These are phyloP conservation scores for Phytophthora niederhauseri DNA, from an alignment of 352 stramenopile genomes.

Conservation along the genomic window DNA sequence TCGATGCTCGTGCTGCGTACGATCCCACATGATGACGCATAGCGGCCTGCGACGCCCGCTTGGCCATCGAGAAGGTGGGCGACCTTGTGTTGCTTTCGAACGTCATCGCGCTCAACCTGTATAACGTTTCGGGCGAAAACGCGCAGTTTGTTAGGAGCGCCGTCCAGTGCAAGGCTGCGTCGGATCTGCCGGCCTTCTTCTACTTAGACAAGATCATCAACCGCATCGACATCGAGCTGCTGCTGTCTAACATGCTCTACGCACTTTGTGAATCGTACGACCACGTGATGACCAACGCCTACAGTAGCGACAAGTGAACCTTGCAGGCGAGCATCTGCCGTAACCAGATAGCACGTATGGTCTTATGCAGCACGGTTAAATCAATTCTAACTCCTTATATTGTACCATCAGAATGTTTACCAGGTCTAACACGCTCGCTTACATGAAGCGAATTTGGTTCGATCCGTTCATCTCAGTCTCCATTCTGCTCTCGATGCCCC, in stretches of 20 bases:
- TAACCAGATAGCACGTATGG: too few species aligned
- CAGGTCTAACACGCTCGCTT: too few species aligned
- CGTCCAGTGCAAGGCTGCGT: constrained; percentile 80
- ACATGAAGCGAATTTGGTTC: too few species aligned
- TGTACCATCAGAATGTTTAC: too few species aligned
- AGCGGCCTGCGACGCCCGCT: constrained; percentile 27
- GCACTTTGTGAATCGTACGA: constrained; percentile 73
- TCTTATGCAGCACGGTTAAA: too few species aligned
- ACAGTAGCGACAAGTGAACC: too few species aligned
- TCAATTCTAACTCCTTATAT: too few species aligned
- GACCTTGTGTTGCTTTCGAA: constrained; percentile 76
- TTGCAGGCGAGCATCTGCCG: too few species aligned
- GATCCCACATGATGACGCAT: constrained; percentile 63
- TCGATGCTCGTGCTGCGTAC: constrained; percentile 68
- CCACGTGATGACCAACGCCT: constrained; percentile 81
- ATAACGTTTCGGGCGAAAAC: constrained; percentile 75
- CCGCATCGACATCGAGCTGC: constrained; percentile 66
- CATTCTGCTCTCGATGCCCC: too few species aligned
- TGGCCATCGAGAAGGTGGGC: constrained; percentile 52
- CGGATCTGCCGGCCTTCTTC: constrained; percentile 84
- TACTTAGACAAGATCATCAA: constrained; percentile 74
- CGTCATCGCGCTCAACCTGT: constrained; percentile 84
- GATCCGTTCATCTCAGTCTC: too few species aligned
- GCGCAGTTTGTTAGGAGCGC: constrained; percentile 78
- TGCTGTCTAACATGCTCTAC: constrained; percentile 74